These are phyloP conservation scores for Russula olivacea DNA, from an alignment of 768 basidiomycete genomes.

Conservation along the genomic window DNA sequence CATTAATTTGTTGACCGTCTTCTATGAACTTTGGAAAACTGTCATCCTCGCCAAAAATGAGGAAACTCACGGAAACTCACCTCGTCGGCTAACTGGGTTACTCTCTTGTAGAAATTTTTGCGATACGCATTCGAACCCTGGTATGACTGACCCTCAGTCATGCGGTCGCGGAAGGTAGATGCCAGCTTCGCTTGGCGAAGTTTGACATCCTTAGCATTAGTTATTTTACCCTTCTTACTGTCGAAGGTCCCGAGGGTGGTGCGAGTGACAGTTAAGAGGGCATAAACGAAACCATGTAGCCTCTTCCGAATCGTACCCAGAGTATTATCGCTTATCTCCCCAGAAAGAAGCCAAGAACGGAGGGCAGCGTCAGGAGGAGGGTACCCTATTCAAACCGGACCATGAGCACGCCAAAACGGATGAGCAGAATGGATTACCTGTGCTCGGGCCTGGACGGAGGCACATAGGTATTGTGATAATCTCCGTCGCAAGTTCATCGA, in stretches of 20 bases:
- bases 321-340: too few species aligned
- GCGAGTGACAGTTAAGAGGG: background rate
- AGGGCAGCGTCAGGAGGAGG: background rate
- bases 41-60: background rate
- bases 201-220: too few species aligned
- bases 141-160: background rate
- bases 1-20: background rate
- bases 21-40: background rate
- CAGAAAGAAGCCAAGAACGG: too few species aligned
- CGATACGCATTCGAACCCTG: background rate
- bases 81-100: background rate
- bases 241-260: background rate
- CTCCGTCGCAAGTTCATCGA: background rate
- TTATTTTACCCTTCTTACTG: too few species aligned
- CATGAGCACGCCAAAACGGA: background rate
- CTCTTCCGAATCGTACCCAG: background rate
- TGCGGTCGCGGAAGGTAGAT: background rate
- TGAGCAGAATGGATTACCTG: background rate
- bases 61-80: background rate
- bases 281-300: background rate
- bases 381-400: background rate
- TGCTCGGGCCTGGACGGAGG: background rate
- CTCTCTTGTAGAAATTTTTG: background rate
- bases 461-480: background rate
- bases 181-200: background rate